phyloP scores from a whole-genome alignment of 345 rosid genomes.

The Bruguiera gymnorhiza region DNA sequence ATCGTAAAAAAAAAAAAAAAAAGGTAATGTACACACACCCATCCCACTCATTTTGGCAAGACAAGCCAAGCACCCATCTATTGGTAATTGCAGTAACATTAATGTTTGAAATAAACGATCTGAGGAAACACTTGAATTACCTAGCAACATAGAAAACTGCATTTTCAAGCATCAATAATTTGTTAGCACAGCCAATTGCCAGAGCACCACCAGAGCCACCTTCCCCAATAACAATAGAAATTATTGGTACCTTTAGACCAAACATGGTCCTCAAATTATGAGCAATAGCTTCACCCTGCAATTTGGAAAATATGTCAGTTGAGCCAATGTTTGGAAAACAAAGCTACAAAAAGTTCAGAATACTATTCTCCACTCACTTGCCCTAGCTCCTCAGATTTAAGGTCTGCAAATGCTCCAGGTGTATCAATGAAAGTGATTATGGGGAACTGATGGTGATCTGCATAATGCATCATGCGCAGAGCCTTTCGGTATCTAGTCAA shows the following conservation, averaged over 20 bases:
- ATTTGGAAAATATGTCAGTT: conserved; percentile 17
- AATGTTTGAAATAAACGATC: neutral
- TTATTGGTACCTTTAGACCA: conserved; percentile 86
- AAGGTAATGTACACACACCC: neutral
- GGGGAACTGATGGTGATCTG: conserved; percentile 81
- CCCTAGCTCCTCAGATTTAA: conserved; percentile 72
- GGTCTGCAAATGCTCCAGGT: conserved; percentile 81
- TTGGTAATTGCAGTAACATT: neutral
- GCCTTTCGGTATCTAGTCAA: conserved; percentile 77
- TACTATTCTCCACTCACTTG: conserved; percentile 33
- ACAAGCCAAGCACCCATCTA: neutral
- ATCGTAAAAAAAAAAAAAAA: conserved; percentile 15
- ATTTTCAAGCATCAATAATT: conserved; percentile 90
- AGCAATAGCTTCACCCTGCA: conserved; percentile 99
- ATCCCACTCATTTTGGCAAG: neutral
- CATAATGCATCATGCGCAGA: conserved; percentile 79
- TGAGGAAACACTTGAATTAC: conserved; percentile 32
- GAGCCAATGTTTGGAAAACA: conserved; percentile 10
- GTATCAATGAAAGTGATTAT: conserved; percentile 79
- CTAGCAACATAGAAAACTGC: conserved; percentile 98
- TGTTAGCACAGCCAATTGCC: conserved; percentile 95
- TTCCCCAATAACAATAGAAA: conserved; percentile 94
- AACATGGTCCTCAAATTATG: conserved; percentile 94
- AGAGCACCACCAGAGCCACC: conserved; percentile 99
- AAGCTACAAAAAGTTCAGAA: conserved; percentile 3